phyloP scores from a whole-genome alignment of 306 rosid genomes.

The Cercis canadensis region DNA sequence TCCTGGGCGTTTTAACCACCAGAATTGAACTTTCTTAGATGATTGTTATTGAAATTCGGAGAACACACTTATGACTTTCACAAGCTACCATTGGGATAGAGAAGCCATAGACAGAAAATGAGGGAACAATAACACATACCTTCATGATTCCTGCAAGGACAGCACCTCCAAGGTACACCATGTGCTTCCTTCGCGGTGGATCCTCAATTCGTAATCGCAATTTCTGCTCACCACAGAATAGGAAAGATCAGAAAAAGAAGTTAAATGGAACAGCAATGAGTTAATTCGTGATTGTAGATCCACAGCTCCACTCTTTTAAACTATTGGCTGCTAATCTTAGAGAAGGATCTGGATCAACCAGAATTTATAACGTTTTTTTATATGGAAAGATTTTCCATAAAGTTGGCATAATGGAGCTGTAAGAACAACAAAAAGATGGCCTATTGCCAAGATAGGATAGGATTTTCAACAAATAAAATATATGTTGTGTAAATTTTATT shows the following conservation, averaged over 20 bases:
- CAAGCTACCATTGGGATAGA: constrained; percentile 16
- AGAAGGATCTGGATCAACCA: constrained; percentile 3
- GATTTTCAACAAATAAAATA: constrained; percentile 9
- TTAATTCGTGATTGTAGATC: background rate
- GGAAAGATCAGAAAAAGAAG: constrained; percentile 22
- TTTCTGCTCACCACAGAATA: constrained; percentile 59
- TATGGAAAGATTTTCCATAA: background rate
- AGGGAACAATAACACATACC: constrained; percentile 48
- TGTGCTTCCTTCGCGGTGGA: constrained; percentile 98
- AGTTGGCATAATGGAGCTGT: constrained; percentile 18
- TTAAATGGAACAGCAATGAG: constrained; percentile 7
- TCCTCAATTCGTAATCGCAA: constrained; percentile 92
- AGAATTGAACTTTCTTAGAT: constrained; percentile 41
- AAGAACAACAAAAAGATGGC: background rate
- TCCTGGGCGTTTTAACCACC: constrained; percentile 66
- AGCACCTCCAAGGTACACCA: constrained; percentile 99
- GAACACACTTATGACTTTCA: too few species aligned
- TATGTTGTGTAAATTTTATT: background rate
- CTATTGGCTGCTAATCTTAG: too few species aligned
- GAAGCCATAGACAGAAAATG: constrained; percentile 14
- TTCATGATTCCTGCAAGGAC: constrained; percentile 99
- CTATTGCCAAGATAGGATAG: constrained; percentile 5
- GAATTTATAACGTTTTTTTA: background rate
- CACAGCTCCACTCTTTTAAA: background rate
- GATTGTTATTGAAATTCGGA: constrained; percentile 16